Conservation (phyloP, 352 stramenopile genomes). For the Phytophthora nicotianae region DNA sequence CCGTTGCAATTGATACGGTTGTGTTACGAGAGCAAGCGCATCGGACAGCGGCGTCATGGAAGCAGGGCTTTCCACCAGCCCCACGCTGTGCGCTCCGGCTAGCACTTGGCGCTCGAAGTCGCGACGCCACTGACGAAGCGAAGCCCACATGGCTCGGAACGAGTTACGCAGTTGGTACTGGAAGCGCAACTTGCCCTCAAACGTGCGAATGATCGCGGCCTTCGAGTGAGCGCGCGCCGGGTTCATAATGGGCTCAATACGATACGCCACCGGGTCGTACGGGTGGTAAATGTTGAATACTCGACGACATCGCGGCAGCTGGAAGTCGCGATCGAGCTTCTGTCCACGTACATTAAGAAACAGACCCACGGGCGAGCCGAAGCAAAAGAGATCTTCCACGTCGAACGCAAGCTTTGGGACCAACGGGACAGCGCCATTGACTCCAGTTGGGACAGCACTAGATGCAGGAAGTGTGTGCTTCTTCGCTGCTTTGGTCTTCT, state of each 20-base stretch:
- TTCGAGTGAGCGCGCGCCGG: constrained; percentile 74
- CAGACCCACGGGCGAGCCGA: constrained; percentile 90
- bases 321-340: constrained; percentile 68
- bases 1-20: constrained; percentile 30
- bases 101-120: constrained; percentile 83
- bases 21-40: constrained; percentile 32
- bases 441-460: no score
- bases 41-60: constrained; percentile 39
- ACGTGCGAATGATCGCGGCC: constrained; percentile 83
- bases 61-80: constrained; percentile 63
- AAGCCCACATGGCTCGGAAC: constrained; percentile 81
- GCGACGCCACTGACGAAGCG: constrained; percentile 70
- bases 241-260: constrained; percentile 95
- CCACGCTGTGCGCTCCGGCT: constrained; percentile 67
- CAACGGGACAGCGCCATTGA: constrained; percentile 19
- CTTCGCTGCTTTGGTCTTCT: constrained; percentile 20
- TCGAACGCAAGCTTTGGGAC: constrained; percentile 76
- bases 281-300: constrained; percentile 97
- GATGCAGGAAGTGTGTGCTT: constrained; percentile 25
- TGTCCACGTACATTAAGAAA: constrained; percentile 93
- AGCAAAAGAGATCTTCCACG: constrained; percentile 89
- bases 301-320: constrained; percentile 75
- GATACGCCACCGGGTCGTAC: constrained; percentile 95
- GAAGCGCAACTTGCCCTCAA: constrained; percentile 82
- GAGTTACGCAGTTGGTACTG: constrained; percentile 88